A percentile compares a stretch with the other conserved stretches of the same genome.
Conservation (phyloP, 73 alveolate genomes). For the Paramecium pentaurelia region DNA sequence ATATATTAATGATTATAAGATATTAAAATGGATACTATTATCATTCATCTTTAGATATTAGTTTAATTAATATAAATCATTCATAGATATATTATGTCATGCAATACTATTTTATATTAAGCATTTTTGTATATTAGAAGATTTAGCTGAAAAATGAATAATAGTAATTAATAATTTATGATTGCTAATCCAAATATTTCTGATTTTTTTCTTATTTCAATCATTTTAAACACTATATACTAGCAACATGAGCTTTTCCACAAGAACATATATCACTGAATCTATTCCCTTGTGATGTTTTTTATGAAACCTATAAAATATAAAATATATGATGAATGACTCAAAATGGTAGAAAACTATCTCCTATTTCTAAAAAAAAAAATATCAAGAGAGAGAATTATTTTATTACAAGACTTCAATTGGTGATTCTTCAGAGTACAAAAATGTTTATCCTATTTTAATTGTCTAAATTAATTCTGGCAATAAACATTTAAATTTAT, state of each 20-base stretch:
- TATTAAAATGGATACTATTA: neutral
- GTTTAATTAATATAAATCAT: neutral
- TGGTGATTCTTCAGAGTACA: neutral
- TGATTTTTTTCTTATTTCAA: neutral
- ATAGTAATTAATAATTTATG: neutral
- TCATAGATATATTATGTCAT: neutral
- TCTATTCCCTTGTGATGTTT: too few species aligned
- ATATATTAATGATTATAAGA: neutral
- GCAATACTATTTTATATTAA: neutral
- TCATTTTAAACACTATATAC: neutral
- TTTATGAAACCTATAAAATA: neutral
- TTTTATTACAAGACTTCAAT: neutral
- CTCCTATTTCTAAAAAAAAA: neutral
- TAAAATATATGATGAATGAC: neutral
- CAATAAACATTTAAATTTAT: neutral
- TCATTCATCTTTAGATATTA: neutral
- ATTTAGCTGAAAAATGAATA: neutral
- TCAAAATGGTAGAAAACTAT: neutral
- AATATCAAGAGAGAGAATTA: neutral
- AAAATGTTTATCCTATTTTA: neutral
- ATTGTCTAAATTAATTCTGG: neutral
- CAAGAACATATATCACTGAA: neutral
- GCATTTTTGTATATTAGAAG: neutral
- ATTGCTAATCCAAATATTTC: neutral
- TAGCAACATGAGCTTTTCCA: neutral